Evolutionary conservation across 768 basidiomycete genomes (phyloP).

Genomic region (Russula abietina): DNA sequence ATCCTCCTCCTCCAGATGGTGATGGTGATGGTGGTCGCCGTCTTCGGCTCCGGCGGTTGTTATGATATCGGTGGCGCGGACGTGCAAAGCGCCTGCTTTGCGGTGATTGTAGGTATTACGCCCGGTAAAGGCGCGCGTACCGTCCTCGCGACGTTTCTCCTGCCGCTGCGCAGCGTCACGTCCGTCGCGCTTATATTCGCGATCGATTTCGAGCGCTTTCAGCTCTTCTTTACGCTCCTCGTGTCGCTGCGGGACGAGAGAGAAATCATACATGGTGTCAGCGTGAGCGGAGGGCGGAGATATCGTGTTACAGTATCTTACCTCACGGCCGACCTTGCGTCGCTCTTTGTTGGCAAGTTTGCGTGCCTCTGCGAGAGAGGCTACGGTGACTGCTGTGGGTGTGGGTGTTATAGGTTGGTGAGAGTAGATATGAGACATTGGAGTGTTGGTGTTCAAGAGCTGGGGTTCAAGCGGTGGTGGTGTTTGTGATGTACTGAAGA

Average conservation of each 20-base stretch:
- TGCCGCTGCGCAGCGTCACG: background rate
- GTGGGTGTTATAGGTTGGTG: background rate
- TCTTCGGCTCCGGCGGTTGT: background rate
- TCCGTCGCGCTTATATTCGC: background rate
- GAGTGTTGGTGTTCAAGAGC: background rate
- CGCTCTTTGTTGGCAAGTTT: conserved; percentile 14
- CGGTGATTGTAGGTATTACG: conserved; percentile 3
- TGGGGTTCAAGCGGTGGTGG: background rate
- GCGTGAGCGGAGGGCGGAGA: background rate
- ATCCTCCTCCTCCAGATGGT: background rate
- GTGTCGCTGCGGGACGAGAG: conserved; percentile 2
- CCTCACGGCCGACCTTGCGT: conserved; percentile 18
- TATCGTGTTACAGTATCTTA: background rate
- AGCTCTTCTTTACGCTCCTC: conserved; percentile 9
- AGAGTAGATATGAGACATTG: conserved; percentile 8
- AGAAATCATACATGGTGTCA: background rate
- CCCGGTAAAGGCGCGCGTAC: background rate
- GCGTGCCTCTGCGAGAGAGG: background rate
- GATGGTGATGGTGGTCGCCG: background rate
- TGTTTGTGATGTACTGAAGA: background rate
- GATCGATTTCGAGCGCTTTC: background rate
- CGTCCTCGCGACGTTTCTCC: background rate
- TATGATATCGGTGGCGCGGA: background rate
- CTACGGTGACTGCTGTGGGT: background rate
- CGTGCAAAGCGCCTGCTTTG: background rate